Evolutionary conservation across 306 rosid species (phyloP), one percentile per base, ranked within the genome.

Genomic region (Alnus rubra): DNA sequence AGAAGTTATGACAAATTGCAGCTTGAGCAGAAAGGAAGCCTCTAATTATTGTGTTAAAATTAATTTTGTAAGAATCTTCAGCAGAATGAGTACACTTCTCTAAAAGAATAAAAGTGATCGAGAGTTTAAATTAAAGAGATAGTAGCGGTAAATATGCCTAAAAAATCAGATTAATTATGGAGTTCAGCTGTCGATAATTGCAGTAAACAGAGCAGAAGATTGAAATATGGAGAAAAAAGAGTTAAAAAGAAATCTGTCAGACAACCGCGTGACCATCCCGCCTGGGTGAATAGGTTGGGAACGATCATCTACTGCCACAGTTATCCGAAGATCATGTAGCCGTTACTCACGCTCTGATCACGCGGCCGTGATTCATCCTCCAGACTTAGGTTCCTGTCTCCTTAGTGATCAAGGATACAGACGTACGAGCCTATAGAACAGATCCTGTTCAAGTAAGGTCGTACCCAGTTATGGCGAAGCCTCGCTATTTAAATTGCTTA

Each of bases 381-480:
- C 70, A 64, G 70, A 14, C 44, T 64, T 30, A 0, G 11, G 70
- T 4, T 64, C 47, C 70, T 64, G 70, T 64, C 70, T 64, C 70
- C 47, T 64, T 33, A 3, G 9, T 0, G n/a, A 5, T 33, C 69
- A 64, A 64, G 70, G 70, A 64, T 4, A 64, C 70, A 64, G 23
- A 13, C 0, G 62, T 55, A n/a, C 62, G 62, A 55, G 31, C 31
- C 62, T 55, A 55, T n/a, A 55, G 31, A 55, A 64, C 44, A 64
- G 47, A 64, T 64, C 47, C 70, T 64, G 47, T 33, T 64, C 70
- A 64, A 64, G 47, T 64, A 64, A 33, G 70, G 70, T 64, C 70
- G 18, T 33, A 2, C 0, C 62, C 2, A 0, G 0, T 0, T 0
- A 0, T 0, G 3, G 31, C 2, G 30, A 7, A 55, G 12, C 2